Conservation (phyloP, 192 early-diverging fungal genomes). For the Coemansia umbellata region DNA sequence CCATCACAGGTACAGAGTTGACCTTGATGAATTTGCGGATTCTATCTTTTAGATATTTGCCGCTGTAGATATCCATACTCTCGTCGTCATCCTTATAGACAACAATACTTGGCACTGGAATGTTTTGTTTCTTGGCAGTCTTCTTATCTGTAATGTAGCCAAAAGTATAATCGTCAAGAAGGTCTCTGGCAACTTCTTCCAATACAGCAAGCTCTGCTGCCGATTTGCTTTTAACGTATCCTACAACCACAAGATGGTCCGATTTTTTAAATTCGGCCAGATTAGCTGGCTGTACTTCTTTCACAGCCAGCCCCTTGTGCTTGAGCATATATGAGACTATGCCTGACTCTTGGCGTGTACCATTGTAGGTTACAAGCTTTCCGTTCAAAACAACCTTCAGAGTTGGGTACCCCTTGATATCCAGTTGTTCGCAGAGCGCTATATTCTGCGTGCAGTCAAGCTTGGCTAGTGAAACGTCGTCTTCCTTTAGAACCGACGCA, state of each 20-base stretch:
- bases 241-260: constrained; percentile 83
- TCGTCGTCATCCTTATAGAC: constrained; percentile 87
- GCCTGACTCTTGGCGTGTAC: constrained; percentile 76
- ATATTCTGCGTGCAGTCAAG: constrained; percentile 92
- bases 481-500: constrained; percentile 73
- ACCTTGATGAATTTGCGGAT: constrained; percentile 66
- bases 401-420: constrained; percentile 85
- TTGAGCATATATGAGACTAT: constrained; percentile 91
- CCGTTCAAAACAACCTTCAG: constrained; percentile 81
- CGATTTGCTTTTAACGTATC: constrained; percentile 60
- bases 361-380: constrained; percentile 67
- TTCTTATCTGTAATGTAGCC: constrained; percentile 64
- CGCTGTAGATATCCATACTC: constrained; percentile 60
- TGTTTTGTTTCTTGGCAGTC: constrained; percentile 51
- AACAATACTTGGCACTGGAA: constrained; percentile 63
- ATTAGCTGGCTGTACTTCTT: constrained; percentile 58
- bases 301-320: constrained; percentile 76
- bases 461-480: constrained; percentile 78
- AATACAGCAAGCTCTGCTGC: constrained; percentile 60
- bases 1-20: constrained; percentile 81
- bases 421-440: constrained; percentile 71
- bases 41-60: constrained; percentile 50
- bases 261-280: constrained; percentile 67
- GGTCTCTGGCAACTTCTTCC: constrained; percentile 61
- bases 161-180: constrained; percentile 86